Evolutionary conservation across 2,329 filamentous ascomycete genomes (phyloP), one percentile per base, ranked within the genome.

Genomic region (Leptographium wingfieldii): DNA sequence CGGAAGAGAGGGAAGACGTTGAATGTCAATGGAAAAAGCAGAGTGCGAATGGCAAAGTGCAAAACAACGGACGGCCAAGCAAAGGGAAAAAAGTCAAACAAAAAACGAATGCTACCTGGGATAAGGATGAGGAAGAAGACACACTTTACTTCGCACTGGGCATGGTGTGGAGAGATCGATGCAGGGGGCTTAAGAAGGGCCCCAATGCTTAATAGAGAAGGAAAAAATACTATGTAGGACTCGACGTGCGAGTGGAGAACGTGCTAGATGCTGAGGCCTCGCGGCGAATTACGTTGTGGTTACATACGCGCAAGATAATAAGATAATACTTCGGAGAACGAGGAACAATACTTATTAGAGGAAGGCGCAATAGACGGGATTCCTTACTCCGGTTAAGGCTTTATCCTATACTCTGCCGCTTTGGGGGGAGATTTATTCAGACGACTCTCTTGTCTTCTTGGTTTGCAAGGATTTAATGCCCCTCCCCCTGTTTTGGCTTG

Each of bases 111-210:
- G 52, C 48, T 46, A 58, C 59, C 52, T 25, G 48, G 58, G 22
- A 52, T 19, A 56, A 43, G 53, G 7, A 58, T 35, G 48, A 58
- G 31, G n/a, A 25, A 46, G 16, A 38, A 57, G 16, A n/a, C 54
- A 40, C 35, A 12, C 31, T 38, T 33, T 25, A 29, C 16, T 56
- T 56, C 22, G 53, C 16, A 46, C 5, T 27, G 55, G 25, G 25
- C 55, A 46, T 31, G 38, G 38, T 56, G 55, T 56, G 55, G 53
- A 38, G 54, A 52, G 56, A 58, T 58, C 48, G 56, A 58, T 58
- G 48, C 56, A 58, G 56, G 56, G 56, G 43, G 33, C 7, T 31
- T n/a, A 9, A 43, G 22, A 38, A 46, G 29, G 19, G 35, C 7
- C 4, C 22, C 19, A 56, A 46, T 43, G 54, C 54, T 43, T 38